Percentiles rank a stretch among this genome's conserved stretches.
phyloP scores from a whole-genome alignment of 2,329 filamentous ascomycete genomes.

The Aspergillus oerlinghausenensis region DNA sequence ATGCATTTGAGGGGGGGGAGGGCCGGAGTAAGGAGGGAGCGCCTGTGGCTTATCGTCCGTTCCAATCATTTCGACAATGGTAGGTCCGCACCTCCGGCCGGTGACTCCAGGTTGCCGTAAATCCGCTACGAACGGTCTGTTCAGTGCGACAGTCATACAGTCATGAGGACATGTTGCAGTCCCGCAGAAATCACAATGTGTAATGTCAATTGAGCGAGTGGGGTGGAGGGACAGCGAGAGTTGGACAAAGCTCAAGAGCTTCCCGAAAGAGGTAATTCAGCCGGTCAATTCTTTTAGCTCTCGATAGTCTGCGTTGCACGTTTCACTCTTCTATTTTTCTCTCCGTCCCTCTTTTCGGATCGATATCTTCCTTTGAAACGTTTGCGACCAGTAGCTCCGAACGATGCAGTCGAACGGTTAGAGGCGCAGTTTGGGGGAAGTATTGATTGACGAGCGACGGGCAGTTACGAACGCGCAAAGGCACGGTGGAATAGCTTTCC shows the following conservation, averaged over 20 bases:
- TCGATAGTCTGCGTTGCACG: neutral
- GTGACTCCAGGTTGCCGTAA: conserved; percentile 16
- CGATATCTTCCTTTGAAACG: too few species aligned
- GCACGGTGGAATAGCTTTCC: neutral
- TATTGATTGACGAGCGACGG: neutral
- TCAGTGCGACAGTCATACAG: conserved; percentile 18
- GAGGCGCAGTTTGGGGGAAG: too few species aligned
- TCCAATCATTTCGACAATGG: conserved; percentile 23
- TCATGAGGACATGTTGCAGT: conserved; percentile 21
- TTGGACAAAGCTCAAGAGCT: neutral
- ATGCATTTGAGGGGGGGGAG: conserved; percentile 23
- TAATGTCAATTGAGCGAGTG: neutral
- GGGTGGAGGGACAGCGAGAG: neutral
- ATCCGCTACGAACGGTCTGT: conserved; percentile 14
- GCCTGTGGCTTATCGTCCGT: conserved; percentile 24
- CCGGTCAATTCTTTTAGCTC: neutral
- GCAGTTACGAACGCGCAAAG: neutral
- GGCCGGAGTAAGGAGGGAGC: conserved; percentile 18
- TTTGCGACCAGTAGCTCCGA: too few species aligned
- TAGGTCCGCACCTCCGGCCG: conserved; percentile 13
- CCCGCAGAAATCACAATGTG: conserved; percentile 4
- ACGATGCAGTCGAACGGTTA: too few species aligned
- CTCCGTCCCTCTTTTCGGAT: neutral
- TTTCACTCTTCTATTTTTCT: neutral
- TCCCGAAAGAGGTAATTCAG: conserved; percentile 13